Base-by-base conservation (phyloP, 768 basidiomycete species). In the Phylloporus arenicola region DNA sequence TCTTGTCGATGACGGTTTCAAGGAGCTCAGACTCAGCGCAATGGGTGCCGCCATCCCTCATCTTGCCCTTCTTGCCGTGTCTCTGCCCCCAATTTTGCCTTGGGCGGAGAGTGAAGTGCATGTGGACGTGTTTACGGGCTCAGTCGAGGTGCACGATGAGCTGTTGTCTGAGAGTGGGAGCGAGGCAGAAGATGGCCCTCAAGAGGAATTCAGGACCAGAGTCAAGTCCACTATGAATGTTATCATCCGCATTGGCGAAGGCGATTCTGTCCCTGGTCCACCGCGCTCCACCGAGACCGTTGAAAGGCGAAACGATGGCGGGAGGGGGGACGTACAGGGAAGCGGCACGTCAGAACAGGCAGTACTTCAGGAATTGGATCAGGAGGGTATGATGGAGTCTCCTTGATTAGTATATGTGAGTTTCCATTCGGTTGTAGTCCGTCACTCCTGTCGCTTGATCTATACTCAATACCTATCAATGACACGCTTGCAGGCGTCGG, bases 11-110 rank as follows among this genome's bases (percentile, higher is more conserved):
- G 82, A 91, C 55, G 89, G 86, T 83, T 89, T 88, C 61, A 85
- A 85, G 55, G 82, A 79, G 5, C 67, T 94, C 29, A 80, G 83
- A 64, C 67, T 94, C 39, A 81, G 78, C 52, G 92, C 88, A 6
- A 86, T 93, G 82, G 92, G 90, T 22, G 92, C 92, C 5, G 90
- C 92, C 2, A 92, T 94, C 50, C 90, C 92, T 3, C 84, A 83
- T 58, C 79, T 91, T 20, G 68, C 86, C 25, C 81, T 81, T 42
- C 74, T 95, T 13, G 70, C 78, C 12, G 76, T 83, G 6, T 83
- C 88, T 19, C 73, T 93, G 25, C 87, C 89, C 0, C 73, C 77
- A 3, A 81, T 85, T 43, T 74, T 94, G 11, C 88, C 89, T 0
- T 88, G 80, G 59, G 57, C 79, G 1, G 64, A 69, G 33, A 77